phyloP scores from a whole-genome alignment of 805 yeast species.

The Cyberlindnera misumaiensis region DNA sequence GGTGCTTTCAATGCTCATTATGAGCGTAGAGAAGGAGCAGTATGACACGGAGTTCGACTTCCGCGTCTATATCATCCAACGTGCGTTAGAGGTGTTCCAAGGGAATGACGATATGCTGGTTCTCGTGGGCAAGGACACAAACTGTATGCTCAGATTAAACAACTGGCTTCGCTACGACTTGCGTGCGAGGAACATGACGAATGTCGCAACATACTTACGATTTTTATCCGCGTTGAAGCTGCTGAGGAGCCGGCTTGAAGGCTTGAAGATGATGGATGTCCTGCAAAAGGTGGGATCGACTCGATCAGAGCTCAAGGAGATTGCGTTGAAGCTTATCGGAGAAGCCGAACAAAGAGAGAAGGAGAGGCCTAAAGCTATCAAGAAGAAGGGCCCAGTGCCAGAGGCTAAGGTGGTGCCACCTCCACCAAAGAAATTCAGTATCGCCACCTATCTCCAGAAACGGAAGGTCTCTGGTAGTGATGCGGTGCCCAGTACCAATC shows the following conservation, averaged over 20 bases:
- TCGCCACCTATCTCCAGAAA: neutral
- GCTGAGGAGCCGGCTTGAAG: neutral
- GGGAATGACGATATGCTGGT: neutral
- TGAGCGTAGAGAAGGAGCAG: neutral
- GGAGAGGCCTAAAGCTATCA: too few species aligned
- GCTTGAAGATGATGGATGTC: slow-evolving; percentile 1
- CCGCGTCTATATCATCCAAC: neutral
- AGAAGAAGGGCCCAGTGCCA: too few species aligned
- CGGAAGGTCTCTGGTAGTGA: neutral
- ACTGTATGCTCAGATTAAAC: neutral
- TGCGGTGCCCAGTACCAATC: neutral
- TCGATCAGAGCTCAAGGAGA: neutral
- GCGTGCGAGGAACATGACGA: neutral
- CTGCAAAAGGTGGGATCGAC: neutral
- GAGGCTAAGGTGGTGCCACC: neutral
- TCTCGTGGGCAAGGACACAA: neutral
- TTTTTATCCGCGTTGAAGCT: neutral
- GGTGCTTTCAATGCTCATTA: neutral
- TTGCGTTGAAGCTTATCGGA: neutral
- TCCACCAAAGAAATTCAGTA: neutral
- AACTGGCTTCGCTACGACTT: slow-evolving; percentile 3
- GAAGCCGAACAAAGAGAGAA: neutral
- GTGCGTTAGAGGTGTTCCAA: neutral
- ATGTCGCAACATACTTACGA: neutral
- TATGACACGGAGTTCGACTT: slow-evolving; percentile 1